These are phyloP conservation scores for Daedaleopsis nitida DNA, from an alignment of 768 basidiomycete species.

Conservation along the genomic window DNA sequence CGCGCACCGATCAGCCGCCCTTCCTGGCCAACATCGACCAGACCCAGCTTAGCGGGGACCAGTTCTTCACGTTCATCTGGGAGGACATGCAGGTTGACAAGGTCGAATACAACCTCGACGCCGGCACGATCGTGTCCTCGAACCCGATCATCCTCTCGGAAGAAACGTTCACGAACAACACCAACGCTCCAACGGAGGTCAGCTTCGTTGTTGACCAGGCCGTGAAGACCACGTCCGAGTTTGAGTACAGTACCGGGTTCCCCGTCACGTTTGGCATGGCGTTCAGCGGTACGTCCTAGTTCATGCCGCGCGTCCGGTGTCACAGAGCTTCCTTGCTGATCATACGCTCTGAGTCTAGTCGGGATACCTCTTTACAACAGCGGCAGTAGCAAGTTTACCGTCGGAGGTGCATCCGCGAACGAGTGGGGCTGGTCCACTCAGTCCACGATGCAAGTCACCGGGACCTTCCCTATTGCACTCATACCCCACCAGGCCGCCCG, in stretches of 20 bases:
- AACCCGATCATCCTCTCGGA: not conserved
- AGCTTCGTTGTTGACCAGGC: not conserved
- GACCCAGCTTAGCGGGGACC: not conserved
- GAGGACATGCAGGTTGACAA: conserved; percentile 5
- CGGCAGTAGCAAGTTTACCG: not conserved
- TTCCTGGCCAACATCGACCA: not conserved
- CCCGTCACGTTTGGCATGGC: not conserved
- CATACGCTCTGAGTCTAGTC: not conserved
- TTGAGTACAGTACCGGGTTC: not conserved
- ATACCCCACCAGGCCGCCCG: too few species aligned
- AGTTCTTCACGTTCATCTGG: conserved; percentile 3
- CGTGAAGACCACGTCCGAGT: not conserved
- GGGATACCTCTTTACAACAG: not conserved
- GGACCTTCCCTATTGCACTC: too few species aligned
- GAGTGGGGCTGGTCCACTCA: not conserved
- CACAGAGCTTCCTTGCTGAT: not conserved
- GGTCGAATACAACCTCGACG: conserved; percentile 4
- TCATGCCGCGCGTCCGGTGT: too few species aligned
- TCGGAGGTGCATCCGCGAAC: not conserved
- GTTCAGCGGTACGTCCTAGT: not conserved
- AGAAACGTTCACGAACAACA: conserved; percentile 1
- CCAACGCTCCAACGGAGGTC: not conserved
- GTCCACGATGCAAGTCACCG: not conserved
- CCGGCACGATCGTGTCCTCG: not conserved
- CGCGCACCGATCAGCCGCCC: not conserved